Evolutionary conservation across 1,139 yeast genomes (phyloP).

Genomic region (Geotrichum candidum): DNA sequence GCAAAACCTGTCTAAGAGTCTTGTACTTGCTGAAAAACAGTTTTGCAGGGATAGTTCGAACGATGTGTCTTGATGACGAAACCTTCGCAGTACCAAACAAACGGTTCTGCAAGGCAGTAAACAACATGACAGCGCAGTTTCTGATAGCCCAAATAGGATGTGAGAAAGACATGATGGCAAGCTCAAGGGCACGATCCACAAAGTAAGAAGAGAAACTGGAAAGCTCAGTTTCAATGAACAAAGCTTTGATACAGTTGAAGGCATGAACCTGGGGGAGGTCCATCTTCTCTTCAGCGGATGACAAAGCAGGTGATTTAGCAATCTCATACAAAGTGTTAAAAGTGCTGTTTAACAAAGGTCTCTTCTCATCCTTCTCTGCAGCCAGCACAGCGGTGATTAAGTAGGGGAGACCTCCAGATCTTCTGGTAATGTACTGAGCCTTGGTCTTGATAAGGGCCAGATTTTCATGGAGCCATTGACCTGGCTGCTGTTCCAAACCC

Average conservation of each 20-base stretch:
- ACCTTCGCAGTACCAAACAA: conserved; percentile 59
- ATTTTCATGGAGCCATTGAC: conserved; percentile 51
- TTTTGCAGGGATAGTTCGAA: conserved; percentile 49
- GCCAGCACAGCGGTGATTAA: conserved; percentile 66
- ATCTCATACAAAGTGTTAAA: conserved; percentile 48
- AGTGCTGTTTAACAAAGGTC: conserved; percentile 43
- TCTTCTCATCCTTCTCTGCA: conserved; percentile 39
- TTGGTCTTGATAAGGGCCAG: conserved; percentile 49
- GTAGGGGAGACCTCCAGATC: conserved; percentile 89
- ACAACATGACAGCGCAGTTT: conserved; percentile 90
- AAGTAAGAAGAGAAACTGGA: conserved; percentile 47
- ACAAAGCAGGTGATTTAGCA: conserved; percentile 46
- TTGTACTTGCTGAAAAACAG: conserved; percentile 62
- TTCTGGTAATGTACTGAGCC: conserved; percentile 67
- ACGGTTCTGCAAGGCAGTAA: conserved; percentile 73
- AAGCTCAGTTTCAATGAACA: conserved; percentile 65
- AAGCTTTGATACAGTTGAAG: conserved; percentile 69
- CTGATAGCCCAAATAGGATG: conserved; percentile 77
- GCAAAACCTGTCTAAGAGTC: conserved; percentile 46
- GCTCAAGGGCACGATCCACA: conserved; percentile 52
- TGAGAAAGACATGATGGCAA: conserved; percentile 58
- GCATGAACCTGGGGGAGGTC: conserved; percentile 94
- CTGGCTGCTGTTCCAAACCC: conserved; percentile 39
- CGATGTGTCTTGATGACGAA: conserved; percentile 27
- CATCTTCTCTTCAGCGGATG: conserved; percentile 45